These are phyloP conservation scores for Hippophae gyantsensis DNA, from an alignment of 306 rosid genomes.

Conservation along the genomic window DNA sequence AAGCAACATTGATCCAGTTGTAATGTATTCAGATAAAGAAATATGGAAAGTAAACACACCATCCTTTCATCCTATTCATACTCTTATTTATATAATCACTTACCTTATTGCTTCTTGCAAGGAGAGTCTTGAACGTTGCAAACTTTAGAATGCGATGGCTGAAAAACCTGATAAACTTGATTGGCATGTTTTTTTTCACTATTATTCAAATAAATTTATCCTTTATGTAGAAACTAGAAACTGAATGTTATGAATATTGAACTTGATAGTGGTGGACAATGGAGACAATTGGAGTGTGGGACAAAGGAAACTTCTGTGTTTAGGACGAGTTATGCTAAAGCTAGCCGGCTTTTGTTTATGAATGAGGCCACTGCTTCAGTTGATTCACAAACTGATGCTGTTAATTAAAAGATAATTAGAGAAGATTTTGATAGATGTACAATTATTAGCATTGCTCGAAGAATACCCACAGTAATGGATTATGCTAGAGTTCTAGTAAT, in stretches of 20 bases:
- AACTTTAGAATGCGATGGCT: conserved; percentile 73
- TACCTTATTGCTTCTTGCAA: not conserved
- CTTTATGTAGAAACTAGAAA: not conserved
- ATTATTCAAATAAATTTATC: no score
- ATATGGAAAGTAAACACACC: conserved; percentile 65
- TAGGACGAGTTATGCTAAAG: conserved; percentile 90
- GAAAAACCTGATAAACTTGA: conserved; percentile 73
- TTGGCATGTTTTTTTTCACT: conserved; percentile 19
- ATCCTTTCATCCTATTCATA: not conserved
- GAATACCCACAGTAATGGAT: conserved; percentile 97
- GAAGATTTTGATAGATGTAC: conserved; percentile 83
- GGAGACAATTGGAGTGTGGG: conserved; percentile 99
- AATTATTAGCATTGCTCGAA: conserved; percentile 92
- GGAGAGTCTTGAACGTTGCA: conserved; percentile 84
- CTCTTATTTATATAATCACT: not conserved
- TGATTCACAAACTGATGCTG: conserved; percentile 93
- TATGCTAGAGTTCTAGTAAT: conserved; percentile 68
- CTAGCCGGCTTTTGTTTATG: conserved; percentile 78
- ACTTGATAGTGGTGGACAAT: conserved; percentile 49
- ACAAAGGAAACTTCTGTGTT: conserved; percentile 85
- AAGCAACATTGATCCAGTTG: conserved; percentile 77
- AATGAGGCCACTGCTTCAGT: conserved; percentile 98
- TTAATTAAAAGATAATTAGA: conserved; percentile 71
- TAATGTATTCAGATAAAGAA: conserved; percentile 64
- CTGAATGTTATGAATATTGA: not conserved